Percentiles rank a stretch among this genome's conserved stretches.
These are phyloP conservation scores for Candida glucosophila DNA, from an alignment of 1,139 yeast genomes.

Conservation along the genomic window DNA sequence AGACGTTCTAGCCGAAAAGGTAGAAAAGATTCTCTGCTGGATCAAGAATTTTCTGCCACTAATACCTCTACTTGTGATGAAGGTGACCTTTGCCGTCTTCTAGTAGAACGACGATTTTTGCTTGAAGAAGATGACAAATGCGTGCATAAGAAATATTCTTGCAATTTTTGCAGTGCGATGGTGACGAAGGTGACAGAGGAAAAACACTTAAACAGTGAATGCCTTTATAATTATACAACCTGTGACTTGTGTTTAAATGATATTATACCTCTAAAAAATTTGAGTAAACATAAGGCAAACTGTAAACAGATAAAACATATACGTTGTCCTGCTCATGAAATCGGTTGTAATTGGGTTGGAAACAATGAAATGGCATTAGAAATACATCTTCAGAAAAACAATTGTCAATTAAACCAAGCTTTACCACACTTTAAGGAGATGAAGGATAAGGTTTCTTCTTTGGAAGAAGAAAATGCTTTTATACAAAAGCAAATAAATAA, in stretches of 20 bases:
- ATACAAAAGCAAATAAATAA: slow-evolving; percentile 37
- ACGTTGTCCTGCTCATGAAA: slow-evolving; percentile 31
- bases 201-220: slow-evolving; percentile 29
- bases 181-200: slow-evolving; percentile 23
- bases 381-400: slow-evolving; percentile 23
- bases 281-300: slow-evolving; percentile 26
- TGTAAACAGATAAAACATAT: slow-evolving; percentile 25
- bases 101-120: slow-evolving; percentile 16
- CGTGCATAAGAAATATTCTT: slow-evolving; percentile 28
- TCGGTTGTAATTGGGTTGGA: slow-evolving; percentile 37
- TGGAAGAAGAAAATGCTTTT: slow-evolving; percentile 18
- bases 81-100: slow-evolving; percentile 8
- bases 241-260: slow-evolving; percentile 36
- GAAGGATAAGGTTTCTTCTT: slow-evolving; percentile 11
- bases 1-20: too few relatives aligned
- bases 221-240: slow-evolving; percentile 30
- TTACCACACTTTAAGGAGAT: slow-evolving; percentile 20
- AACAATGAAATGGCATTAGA: slow-evolving; percentile 30
- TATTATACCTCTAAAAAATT: slow-evolving; percentile 26
- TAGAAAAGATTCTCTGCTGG: too few relatives aligned
- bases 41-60: not conserved
- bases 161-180: slow-evolving; percentile 29
- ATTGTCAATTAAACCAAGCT: slow-evolving; percentile 26
- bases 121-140: slow-evolving; percentile 11
- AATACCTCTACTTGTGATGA: slow-evolving; percentile 5